Evolutionary conservation across 768 basidiomycete species (phyloP).

Genomic region (Mycena rebaudengoi): DNA sequence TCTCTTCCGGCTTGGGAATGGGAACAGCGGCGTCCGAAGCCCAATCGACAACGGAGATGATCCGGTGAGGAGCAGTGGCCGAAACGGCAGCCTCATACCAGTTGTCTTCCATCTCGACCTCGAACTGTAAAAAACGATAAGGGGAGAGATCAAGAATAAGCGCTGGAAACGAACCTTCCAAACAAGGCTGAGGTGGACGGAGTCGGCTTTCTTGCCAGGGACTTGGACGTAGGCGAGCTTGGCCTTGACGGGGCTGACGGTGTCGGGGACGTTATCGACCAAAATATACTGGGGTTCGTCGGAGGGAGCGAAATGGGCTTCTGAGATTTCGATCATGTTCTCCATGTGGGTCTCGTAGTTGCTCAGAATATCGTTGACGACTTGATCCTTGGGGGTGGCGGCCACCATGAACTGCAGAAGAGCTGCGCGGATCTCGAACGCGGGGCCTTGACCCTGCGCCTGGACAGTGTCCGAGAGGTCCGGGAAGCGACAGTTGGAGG

Average conservation of each 20-base stretch:
- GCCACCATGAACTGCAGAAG: conserved; percentile 83
- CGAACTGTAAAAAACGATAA: conserved; percentile 58
- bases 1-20: conserved; percentile 39
- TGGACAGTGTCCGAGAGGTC: conserved; percentile 49
- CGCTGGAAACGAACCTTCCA: conserved; percentile 74
- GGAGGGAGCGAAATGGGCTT: conserved; percentile 54
- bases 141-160: background rate
- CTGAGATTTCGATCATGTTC: conserved; percentile 53
- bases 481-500: conserved; percentile 66
- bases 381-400: conserved; percentile 63
- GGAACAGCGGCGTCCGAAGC: conserved; percentile 78
- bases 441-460: conserved; percentile 28
- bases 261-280: conserved; percentile 74
- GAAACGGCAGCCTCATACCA: conserved; percentile 95
- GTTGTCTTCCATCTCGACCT: conserved; percentile 93
- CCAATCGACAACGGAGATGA: conserved; percentile 95
- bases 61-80: conserved; percentile 73
- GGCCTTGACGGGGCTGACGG: conserved; percentile 84
- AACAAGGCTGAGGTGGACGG: conserved; percentile 73
- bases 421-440: conserved; percentile 59
- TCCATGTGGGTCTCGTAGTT: conserved; percentile 60
- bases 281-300: conserved; percentile 48
- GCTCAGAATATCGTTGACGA: conserved; percentile 57
- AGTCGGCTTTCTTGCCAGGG: conserved; percentile 63
- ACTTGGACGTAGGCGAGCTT: conserved; percentile 85